Conservation (phyloP, 257 asterid species). For the Solanum virginianum region DNA sequence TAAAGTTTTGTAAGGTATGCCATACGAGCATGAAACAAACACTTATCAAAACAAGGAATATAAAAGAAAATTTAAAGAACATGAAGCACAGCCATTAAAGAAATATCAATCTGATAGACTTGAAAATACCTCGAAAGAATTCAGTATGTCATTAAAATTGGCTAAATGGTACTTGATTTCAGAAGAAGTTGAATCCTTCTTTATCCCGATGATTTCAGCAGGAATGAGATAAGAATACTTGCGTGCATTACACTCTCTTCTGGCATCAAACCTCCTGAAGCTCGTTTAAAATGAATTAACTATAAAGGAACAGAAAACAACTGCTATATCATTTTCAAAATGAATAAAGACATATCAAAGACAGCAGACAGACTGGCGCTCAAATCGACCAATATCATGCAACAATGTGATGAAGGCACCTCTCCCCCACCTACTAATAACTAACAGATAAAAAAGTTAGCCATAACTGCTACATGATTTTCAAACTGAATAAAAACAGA, state of each 20-base stretch:
- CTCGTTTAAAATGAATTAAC: not conserved
- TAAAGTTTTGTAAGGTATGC: not conserved
- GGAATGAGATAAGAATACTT: slow-evolving; percentile 90
- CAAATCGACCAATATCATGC: not conserved
- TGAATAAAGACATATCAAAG: not conserved
- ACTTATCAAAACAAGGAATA: not conserved
- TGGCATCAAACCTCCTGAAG: slow-evolving; percentile 81
- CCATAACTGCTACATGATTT: not conserved
- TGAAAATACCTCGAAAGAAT: slow-evolving; percentile 55
- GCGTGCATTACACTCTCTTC: slow-evolving; percentile 77
- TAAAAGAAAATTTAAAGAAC: not conserved
- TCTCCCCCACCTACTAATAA: not conserved
- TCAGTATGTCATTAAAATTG: slow-evolving; percentile 57
- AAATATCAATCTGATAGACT: not conserved
- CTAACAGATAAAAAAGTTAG: not conserved
- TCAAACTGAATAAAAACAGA: not conserved
- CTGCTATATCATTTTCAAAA: not conserved
- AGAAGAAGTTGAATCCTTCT: slow-evolving; percentile 28
- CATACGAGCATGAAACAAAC: not conserved
- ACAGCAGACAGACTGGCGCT: not conserved
- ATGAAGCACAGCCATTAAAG: not conserved
- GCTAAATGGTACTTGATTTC: slow-evolving; percentile 61
- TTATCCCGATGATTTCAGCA: slow-evolving; percentile 71
- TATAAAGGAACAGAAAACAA: not conserved
- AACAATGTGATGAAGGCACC: not conserved